phyloP scores from a whole-genome alignment of 495 filamentous ascomycete species.

The Trichoderma reesei region DNA sequence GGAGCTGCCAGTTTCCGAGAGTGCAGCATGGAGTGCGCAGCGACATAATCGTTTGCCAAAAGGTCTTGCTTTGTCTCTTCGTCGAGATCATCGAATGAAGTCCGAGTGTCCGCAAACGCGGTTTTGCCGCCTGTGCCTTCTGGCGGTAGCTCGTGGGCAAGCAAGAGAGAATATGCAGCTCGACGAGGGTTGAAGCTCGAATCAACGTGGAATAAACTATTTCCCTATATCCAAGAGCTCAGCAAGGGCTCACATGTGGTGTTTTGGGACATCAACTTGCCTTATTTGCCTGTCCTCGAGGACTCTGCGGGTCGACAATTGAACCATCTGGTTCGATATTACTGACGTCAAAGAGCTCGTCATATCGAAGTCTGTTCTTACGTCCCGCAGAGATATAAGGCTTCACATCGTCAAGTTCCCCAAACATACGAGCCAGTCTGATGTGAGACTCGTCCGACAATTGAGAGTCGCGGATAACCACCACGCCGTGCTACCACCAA shows the following conservation, averaged over 20 bases:
- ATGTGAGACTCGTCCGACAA: slow-evolving; percentile 46
- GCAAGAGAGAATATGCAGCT: slow-evolving; percentile 44
- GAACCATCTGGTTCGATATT: slow-evolving; percentile 39
- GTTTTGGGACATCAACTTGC: background rate
- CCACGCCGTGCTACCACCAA: slow-evolving; percentile 42
- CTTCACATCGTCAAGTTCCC: slow-evolving; percentile 49
- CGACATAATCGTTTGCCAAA: slow-evolving; percentile 39
- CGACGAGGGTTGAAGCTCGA: slow-evolving; percentile 51
- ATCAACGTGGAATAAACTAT: slow-evolving; percentile 51
- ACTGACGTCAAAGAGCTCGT: slow-evolving; percentile 59
- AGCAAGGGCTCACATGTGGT: background rate
- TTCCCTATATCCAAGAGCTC: slow-evolving; percentile 30
- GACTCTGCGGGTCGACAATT: slow-evolving; percentile 31
- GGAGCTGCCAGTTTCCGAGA: slow-evolving; percentile 45
- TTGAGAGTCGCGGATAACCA: slow-evolving; percentile 43
- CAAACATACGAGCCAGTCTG: slow-evolving; percentile 42
- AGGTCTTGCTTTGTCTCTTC: slow-evolving; percentile 29
- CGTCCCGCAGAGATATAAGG: slow-evolving; percentile 36
- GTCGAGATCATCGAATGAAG: slow-evolving; percentile 43
- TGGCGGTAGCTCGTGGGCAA: slow-evolving; percentile 43
- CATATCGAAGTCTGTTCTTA: slow-evolving; percentile 46
- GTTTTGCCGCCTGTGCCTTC: slow-evolving; percentile 42
- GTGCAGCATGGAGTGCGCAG: slow-evolving; percentile 44
- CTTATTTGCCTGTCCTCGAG: slow-evolving; percentile 24
- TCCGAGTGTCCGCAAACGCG: slow-evolving; percentile 48